These are phyloP conservation scores for Lophiostoma macrostomum DNA, from an alignment of 495 filamentous ascomycete genomes.

Conservation along the genomic window DNA sequence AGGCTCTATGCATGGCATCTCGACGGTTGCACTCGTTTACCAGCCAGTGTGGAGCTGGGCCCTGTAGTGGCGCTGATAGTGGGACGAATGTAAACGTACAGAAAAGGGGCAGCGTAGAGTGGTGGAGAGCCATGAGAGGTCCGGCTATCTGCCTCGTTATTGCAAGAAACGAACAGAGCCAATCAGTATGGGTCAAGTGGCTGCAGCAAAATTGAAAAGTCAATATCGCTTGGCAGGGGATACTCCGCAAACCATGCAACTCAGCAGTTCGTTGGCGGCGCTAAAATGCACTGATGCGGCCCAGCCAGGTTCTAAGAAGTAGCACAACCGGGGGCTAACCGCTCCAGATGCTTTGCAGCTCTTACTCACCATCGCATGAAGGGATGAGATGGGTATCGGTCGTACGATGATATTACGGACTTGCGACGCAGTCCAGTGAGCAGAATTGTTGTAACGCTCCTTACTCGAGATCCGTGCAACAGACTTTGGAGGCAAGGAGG, in stretches of 20 bases:
- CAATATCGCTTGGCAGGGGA: conserved; percentile 19
- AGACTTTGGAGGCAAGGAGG: too few relatives aligned
- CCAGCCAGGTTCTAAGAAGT: not conserved
- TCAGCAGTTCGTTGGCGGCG: conserved; percentile 15
- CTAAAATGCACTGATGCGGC: not conserved
- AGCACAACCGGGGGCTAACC: conserved; percentile 7
- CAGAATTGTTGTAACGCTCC: too few relatives aligned
- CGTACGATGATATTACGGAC: not conserved
- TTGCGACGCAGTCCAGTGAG: too few relatives aligned
- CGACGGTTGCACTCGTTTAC: conserved; percentile 26
- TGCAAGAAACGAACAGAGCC: conserved; percentile 15
- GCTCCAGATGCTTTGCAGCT: not conserved
- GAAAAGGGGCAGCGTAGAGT: conserved; percentile 26
- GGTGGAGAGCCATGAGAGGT: conserved; percentile 5
- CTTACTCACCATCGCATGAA: not conserved
- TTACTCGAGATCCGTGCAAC: too few relatives aligned
- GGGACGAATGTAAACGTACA: conserved; percentile 22
- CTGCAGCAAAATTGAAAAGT: conserved; percentile 28
- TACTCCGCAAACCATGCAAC: conserved; percentile 3
- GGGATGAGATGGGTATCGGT: not conserved
- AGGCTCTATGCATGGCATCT: conserved; percentile 12
- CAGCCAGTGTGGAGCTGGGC: conserved; percentile 14
- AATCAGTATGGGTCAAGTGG: conserved; percentile 18
- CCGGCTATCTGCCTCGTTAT: conserved; percentile 20
- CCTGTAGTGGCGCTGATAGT: conserved; percentile 18